phyloP scores from a whole-genome alignment of 441 rosid species.

The Manihot esculenta region DNA sequence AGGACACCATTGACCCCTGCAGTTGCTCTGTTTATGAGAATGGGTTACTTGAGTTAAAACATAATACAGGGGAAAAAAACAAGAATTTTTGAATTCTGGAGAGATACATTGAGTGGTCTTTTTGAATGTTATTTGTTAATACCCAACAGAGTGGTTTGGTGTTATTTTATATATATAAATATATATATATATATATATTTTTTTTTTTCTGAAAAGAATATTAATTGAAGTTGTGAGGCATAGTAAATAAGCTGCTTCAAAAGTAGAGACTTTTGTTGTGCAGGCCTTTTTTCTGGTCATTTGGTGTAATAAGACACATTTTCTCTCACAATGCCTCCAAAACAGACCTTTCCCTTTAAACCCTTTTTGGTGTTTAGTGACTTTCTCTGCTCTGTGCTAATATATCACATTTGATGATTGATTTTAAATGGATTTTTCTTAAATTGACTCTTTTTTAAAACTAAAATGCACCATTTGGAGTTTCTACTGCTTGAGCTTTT shows the following conservation, averaged over 20 bases:
- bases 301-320: neutral
- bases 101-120: neutral
- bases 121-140: slow-evolving; percentile 15
- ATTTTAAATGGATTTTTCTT: neutral
- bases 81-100: slow-evolving; percentile 8
- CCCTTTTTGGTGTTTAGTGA: neutral
- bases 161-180: neutral
- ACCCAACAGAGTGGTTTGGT: neutral
- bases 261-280: no score
- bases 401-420: no score
- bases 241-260: no score
- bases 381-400: neutral
- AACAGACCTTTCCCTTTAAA: slow-evolving; percentile 18
- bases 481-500: no score
- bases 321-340: slow-evolving; percentile 15
- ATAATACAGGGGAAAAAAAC: neutral
- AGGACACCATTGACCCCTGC: slow-evolving; percentile 3
- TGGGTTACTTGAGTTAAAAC: neutral
- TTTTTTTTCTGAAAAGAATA: no score
- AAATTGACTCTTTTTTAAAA: no score
- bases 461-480: no score
- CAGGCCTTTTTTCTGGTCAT: neutral
- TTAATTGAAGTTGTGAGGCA: no score
- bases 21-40: neutral
- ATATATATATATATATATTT: no score